A percentile compares a stretch with the other conserved stretches of the same genome.
phyloP scores from a whole-genome alignment of 2,329 filamentous ascomycete species.

The Tolypocladium sp. region DNA sequence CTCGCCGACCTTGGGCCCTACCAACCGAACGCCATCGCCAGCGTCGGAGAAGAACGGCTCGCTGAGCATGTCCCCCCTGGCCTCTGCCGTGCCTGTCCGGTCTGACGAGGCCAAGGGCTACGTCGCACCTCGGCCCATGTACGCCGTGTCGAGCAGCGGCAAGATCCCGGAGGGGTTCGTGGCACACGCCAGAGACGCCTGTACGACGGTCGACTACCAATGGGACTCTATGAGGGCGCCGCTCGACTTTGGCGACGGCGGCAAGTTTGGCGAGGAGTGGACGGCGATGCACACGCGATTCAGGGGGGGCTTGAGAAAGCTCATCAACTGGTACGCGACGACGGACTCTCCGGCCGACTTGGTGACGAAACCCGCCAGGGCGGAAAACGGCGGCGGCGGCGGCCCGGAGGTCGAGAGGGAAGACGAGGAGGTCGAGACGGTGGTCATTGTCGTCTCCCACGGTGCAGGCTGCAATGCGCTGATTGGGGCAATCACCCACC shows the following conservation, averaged over 20 bases:
- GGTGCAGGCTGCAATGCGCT: slow-evolving; percentile 94
- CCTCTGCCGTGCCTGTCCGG: slow-evolving; percentile 21
- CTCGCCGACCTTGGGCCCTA: slow-evolving; percentile 17
- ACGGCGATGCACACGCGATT: slow-evolving; percentile 90
- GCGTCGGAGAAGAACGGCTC: slow-evolving; percentile 16
- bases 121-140: slow-evolving; percentile 67
- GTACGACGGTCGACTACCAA: slow-evolving; percentile 79
- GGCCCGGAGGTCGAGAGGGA: slow-evolving; percentile 26
- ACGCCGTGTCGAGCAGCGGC: slow-evolving; percentile 71
- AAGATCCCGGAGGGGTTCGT: slow-evolving; percentile 84
- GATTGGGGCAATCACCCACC: slow-evolving; percentile 82
- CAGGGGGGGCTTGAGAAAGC: slow-evolving; percentile 63
- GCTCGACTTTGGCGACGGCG: slow-evolving; percentile 78
- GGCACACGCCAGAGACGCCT: slow-evolving; percentile 80
- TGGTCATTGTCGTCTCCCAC: slow-evolving; percentile 84
- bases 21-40: slow-evolving; percentile 9
- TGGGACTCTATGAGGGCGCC: slow-evolving; percentile 86
- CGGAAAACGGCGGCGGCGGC: slow-evolving; percentile 18
- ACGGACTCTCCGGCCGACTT: slow-evolving; percentile 41
- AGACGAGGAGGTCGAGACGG: slow-evolving; percentile 61
- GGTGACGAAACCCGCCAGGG: slow-evolving; percentile 29
- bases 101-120: slow-evolving; percentile 42
- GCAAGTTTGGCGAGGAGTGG: slow-evolving; percentile 89
- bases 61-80: slow-evolving; percentile 19
- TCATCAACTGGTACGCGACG: slow-evolving; percentile 75